Evolutionary conservation across 1,284 basidiomycete species (phyloP), one percentile per base, ranked within the genome.

Genomic region (Rhodotorula sp.): DNA sequence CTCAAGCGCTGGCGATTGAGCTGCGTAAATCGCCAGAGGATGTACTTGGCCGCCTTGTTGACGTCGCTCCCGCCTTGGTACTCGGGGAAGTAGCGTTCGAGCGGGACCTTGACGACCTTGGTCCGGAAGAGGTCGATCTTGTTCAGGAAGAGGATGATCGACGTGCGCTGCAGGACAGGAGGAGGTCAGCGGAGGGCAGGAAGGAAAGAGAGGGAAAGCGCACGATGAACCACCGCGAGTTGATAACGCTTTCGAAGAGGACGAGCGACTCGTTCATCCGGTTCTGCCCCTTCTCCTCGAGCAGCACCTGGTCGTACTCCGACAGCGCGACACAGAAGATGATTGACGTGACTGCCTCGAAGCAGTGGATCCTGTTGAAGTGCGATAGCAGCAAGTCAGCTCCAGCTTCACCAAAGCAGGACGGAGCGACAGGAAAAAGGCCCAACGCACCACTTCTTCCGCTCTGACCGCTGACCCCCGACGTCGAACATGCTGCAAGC

Each of bases 41-140:
- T 97, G 80, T 96, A 99, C 81, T 97, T 98, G 7, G 95, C 94
- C 4, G 94, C 96, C 83, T 98, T 98, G 85, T 97, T 97, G 81
- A 97, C 92, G n/a, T 32, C 44, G 29, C 41, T n/a, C 29, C 27
- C 44, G 55, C 84, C 85, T 0, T 92, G 92, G 82, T 97, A 99
- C 79, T 98, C 96, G 2, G 93, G 90, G 82, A 97, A 98, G 82
- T 93, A 96, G 71, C 87, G 86, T 67, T 94, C 91, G 27, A 98
- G 84, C 6, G 94, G 94, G 0, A 84, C 82, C 85, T 93, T 94
- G 8, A 92, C 90, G 39, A 97, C 84, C 82, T 97, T 98, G 77
- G 46, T 41, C 22, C 66, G 44, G 64, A 82, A 81, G 59, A 82
- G 75, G n/a, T 81, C 81, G n/a, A 73, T 66, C 48, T 79, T 79